Base-by-base conservation (phyloP, 2,329 filamentous ascomycete species). In the Pseudogymnoascus sp. region DNA sequence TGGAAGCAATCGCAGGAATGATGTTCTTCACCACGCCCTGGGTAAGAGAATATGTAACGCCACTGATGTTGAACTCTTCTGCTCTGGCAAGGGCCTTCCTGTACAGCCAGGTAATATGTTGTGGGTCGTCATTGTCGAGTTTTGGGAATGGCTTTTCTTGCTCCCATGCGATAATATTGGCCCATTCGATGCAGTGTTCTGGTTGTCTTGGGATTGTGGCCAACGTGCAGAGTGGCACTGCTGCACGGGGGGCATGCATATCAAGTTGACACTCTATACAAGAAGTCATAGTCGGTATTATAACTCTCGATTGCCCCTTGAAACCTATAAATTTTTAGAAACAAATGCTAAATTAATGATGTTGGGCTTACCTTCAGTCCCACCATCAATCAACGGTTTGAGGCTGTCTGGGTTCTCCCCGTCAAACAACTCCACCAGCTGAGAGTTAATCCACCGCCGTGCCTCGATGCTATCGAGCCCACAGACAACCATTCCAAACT, bases 11-110 rank as follows among this genome's bases (percentile, higher is more conserved):
- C 29, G 95, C 96, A 0, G 95, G 95, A 66, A 99, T 99, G 75
- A 99, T 99, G 77, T 99, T 99, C 77, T 99, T 99, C 71, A 99
- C 91, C 2, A 97, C 96, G 63, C 95, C 96, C 74, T 99, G 95
- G 0, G 96, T 97, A 75, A 97, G 87, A 5, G 90, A 88, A 76
- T 99, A 99, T 1, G 95, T 97, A 64, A 99, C 91, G 7, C 95
- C 96, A 0, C 86, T 76, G 69, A 99, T 99, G 70, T 89, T 88
- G 78, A 96, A 99, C 72, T 99, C 90, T 64, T 87, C 76, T 0
- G 95, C 92, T 37, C 95, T 89, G 56, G 83, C 77, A 15, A 93
- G 82, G 0, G 95, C 92, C 72, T 92, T 92, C 67, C 91, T 83
- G 76, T 91, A 97, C 3, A 99, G 83, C 95, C 95, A 99, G n/a